Evolutionary conservation across 2,329 filamentous ascomycete genomes (phyloP).

Genomic region (Aspergillus fijiensis): DNA sequence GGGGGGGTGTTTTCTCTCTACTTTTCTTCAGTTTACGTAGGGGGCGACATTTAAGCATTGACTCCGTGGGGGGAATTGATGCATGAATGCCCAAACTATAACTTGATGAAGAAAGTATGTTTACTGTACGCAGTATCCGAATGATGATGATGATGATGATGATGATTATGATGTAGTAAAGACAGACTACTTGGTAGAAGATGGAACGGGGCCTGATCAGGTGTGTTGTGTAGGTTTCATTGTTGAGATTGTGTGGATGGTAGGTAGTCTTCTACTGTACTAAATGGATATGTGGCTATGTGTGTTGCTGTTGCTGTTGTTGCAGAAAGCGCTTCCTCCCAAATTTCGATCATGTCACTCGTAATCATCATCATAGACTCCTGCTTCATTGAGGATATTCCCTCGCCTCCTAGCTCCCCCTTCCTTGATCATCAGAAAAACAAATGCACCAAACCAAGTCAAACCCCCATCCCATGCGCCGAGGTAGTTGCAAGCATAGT

Average conservation of each 20-base stretch:
- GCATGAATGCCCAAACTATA: not conserved
- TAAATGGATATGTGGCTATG: not conserved
- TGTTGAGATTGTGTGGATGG: not conserved
- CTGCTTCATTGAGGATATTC: not conserved
- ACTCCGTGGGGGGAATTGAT: not conserved
- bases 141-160: too few relatives aligned
- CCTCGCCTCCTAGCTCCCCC: not conserved
- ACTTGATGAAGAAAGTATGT: too few relatives aligned
- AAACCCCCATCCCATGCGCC: slow-evolving; percentile 1
- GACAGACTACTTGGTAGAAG: too few relatives aligned
- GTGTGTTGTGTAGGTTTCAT: too few relatives aligned
- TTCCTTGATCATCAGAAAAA: not conserved
- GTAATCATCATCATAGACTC: slow-evolving; percentile 5
- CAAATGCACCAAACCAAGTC: not conserved
- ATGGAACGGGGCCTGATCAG: too few relatives aligned
- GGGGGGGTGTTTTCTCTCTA: not conserved
- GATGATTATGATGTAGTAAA: too few relatives aligned
- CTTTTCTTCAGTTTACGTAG: not conserved
- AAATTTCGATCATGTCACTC: not conserved
- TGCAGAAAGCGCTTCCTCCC: not conserved
- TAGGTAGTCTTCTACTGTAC: not conserved
- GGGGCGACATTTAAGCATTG: not conserved
- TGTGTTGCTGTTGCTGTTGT: too few relatives aligned
- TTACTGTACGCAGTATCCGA: too few relatives aligned
- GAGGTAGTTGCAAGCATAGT: not conserved